These are phyloP conservation scores for Apium graveolens DNA, from an alignment of 129 eudicot genomes.

Conservation along the genomic window DNA sequence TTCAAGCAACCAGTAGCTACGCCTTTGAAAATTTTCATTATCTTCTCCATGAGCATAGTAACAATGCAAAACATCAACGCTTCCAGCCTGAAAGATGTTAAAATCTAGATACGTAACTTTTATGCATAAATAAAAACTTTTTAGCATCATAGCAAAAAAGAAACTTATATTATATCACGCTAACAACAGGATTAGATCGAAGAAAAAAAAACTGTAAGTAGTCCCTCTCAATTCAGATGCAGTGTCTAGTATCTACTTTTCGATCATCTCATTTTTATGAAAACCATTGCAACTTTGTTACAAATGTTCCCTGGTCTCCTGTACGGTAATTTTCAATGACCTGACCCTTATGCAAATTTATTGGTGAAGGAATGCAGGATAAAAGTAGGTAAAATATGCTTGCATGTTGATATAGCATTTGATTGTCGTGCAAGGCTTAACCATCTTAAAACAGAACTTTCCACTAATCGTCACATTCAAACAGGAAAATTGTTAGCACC, in stretches of 20 bases:
- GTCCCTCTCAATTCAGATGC: neutral
- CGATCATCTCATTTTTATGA: neutral
- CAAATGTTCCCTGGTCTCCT: neutral
- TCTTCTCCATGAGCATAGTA: constrained; percentile 99
- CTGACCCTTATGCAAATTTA: neutral
- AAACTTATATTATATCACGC: neutral
- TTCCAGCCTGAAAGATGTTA: constrained; percentile 68
- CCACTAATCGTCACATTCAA: neutral
- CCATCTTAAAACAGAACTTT: neutral
- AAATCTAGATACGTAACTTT: constrained; percentile 13
- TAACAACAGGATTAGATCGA: neutral
- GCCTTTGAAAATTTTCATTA: constrained; percentile 88
- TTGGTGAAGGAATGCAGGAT: neutral
- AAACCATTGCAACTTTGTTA: neutral
- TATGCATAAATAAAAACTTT: neutral
- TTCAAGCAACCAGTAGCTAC: constrained; percentile 99
- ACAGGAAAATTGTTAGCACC: constrained; percentile 17
- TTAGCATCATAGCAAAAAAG: neutral
- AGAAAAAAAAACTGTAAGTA: neutral
- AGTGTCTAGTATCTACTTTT: neutral
- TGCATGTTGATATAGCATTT: neutral
- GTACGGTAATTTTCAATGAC: neutral
- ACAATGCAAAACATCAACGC: constrained; percentile 92
- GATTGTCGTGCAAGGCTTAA: neutral
- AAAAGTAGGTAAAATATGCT: neutral